A percentile compares a stretch with the other conserved stretches of the same genome.
Evolutionary conservation across 108 stramenopile species (phyloP).

Genomic region (Pseudonitzschia multistriata): DNA sequence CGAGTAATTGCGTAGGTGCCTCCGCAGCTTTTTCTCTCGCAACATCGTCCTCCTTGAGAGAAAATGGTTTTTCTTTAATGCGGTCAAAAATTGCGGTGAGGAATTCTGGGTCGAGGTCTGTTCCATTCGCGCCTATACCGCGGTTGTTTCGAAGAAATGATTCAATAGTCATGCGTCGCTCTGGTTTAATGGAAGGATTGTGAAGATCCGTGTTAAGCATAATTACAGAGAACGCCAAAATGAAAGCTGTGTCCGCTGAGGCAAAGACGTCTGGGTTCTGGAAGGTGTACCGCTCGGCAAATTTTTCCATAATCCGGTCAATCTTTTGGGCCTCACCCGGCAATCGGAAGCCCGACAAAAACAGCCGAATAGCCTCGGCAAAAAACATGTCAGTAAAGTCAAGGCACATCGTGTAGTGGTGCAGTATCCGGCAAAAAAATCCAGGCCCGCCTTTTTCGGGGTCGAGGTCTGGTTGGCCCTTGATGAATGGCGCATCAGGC

Average conservation of each 20-base stretch:
- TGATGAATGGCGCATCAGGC: slow-evolving; percentile 87
- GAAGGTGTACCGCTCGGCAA: slow-evolving; percentile 91
- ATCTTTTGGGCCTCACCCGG: slow-evolving; percentile 99
- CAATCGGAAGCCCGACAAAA: slow-evolving; percentile 94
- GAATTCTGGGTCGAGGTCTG: slow-evolving; percentile 90
- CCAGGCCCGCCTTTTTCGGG: slow-evolving; percentile 83
- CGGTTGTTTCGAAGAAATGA: slow-evolving; percentile 92
- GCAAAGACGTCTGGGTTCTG: slow-evolving; percentile 92
- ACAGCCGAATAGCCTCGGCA: slow-evolving; percentile 96
- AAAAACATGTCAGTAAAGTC: slow-evolving; percentile 88
- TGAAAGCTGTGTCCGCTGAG: slow-evolving; percentile 97
- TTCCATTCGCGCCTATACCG: slow-evolving; percentile 92
- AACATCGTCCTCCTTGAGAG: slow-evolving; percentile 95
- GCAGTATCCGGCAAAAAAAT: slow-evolving; percentile 86
- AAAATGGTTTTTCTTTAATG: slow-evolving; percentile 91
- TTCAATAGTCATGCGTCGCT: slow-evolving; percentile 93
- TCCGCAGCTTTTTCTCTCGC: slow-evolving; percentile 60
- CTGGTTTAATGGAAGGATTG: slow-evolving; percentile 95
- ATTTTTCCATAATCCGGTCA: slow-evolving; percentile 99
- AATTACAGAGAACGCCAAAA: slow-evolving; percentile 98
- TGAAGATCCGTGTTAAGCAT: slow-evolving; percentile 99
- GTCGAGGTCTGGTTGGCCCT: slow-evolving; percentile 49
- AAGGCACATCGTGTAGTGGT: slow-evolving; percentile 89
- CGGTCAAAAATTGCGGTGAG: slow-evolving; percentile 91
- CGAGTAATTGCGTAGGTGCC: slow-evolving; percentile 30